phyloP scores from a whole-genome alignment of 1,284 basidiomycete species.

The Anthracocystis setariae region DNA sequence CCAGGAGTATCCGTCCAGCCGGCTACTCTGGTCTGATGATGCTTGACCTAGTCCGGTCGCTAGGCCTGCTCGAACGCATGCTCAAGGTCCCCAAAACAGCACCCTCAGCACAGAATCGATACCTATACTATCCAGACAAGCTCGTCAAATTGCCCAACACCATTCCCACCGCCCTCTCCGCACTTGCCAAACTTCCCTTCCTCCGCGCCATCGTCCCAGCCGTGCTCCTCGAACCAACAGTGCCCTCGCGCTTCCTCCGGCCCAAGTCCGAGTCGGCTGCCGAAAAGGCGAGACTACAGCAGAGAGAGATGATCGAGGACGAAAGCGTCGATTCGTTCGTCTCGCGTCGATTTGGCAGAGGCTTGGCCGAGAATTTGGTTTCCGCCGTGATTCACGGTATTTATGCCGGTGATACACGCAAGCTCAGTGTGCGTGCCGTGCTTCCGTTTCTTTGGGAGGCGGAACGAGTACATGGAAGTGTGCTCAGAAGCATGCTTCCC shows the following conservation, averaged over 20 bases:
- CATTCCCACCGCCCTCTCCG: constrained; percentile 68
- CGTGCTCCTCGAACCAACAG: constrained; percentile 73
- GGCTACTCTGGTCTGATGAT: constrained; percentile 68
- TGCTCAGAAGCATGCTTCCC: constrained; percentile 75
- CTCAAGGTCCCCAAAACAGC: constrained; percentile 76
- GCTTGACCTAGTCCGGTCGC: constrained; percentile 80
- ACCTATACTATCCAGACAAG: constrained; percentile 75
- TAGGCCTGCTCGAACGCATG: constrained; percentile 74
- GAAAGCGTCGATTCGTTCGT: constrained; percentile 86
- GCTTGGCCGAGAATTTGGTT: constrained; percentile 79
- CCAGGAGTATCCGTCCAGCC: constrained; percentile 60
- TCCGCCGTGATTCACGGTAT: constrained; percentile 91
- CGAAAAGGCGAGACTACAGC: constrained; percentile 63
- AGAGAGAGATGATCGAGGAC: constrained; percentile 70
- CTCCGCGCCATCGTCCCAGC: constrained; percentile 45
- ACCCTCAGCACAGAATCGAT: constrained; percentile 79
- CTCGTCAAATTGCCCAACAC: constrained; percentile 72
- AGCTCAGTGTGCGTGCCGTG: constrained; percentile 79
- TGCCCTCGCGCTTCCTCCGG: constrained; percentile 59
- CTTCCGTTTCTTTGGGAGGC: constrained; percentile 80
- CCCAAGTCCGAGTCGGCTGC: constrained; percentile 64
- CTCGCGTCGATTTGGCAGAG: constrained; percentile 77
- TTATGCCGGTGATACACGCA: constrained; percentile 84
- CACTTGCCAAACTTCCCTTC: constrained; percentile 56
- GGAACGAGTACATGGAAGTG: constrained; percentile 77